Evolutionary conservation across 352 stramenopile species (phyloP).

Genomic region (Plasmopara halstedii): DNA sequence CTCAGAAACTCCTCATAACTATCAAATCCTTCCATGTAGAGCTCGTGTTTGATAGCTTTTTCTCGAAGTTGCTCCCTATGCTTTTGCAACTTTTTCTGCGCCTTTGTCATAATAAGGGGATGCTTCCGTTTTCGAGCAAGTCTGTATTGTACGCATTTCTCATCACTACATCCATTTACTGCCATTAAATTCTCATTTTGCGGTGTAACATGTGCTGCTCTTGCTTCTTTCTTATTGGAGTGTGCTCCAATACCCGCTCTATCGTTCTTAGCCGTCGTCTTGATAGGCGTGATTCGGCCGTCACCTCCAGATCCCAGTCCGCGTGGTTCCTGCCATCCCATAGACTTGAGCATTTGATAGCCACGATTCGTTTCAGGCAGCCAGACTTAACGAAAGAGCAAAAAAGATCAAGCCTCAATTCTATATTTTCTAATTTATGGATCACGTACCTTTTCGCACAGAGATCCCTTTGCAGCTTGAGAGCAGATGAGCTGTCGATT

Average conservation of each 20-base stretch:
- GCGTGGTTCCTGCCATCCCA: conserved; percentile 45
- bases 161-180: conserved; percentile 26
- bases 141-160: conserved; percentile 32
- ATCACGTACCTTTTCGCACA: conserved; percentile 32
- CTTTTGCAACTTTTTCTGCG: conserved; percentile 34
- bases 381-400: conserved; percentile 34
- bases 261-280: conserved; percentile 48
- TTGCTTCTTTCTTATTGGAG: conserved; percentile 13
- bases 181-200: conserved; percentile 28
- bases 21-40: conserved; percentile 42
- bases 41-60: conserved; percentile 31
- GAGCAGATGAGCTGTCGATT: conserved; percentile 43
- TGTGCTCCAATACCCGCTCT: conserved; percentile 31
- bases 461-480: conserved; percentile 36
- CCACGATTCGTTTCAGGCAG: conserved; percentile 60
- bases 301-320: conserved; percentile 28
- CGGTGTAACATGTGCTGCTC: conserved; percentile 37
- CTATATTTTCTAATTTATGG: neutral
- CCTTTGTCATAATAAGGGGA: conserved; percentile 11
- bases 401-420: too few relatives aligned
- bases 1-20: conserved; percentile 51
- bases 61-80: conserved; percentile 33
- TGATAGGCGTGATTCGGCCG: conserved; percentile 39
- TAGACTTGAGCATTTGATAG: conserved; percentile 47
- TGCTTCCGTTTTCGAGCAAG: conserved; percentile 41